Conservation (phyloP, 352 stramenopile species). For the Pythium diclinum region DNA sequence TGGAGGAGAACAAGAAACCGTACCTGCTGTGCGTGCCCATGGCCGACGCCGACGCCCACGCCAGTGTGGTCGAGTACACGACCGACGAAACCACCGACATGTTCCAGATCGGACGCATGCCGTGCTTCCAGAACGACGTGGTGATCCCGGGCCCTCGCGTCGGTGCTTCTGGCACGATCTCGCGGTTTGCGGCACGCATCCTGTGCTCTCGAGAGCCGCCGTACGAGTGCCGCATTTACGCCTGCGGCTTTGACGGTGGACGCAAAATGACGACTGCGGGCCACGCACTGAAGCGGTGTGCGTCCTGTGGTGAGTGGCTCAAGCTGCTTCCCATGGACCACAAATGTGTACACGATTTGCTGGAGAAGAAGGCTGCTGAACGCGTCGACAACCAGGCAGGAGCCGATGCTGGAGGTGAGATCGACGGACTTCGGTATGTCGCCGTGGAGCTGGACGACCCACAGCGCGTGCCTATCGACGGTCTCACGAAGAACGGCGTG, state of each 20-base stretch:
- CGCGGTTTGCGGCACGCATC: slow-evolving; percentile 66
- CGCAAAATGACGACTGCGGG: slow-evolving; percentile 53
- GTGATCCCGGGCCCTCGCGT: slow-evolving; percentile 73
- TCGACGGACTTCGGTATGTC: slow-evolving; percentile 37
- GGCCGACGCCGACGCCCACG: slow-evolving; percentile 56
- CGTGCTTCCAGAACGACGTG: slow-evolving; percentile 72
- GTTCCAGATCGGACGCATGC: slow-evolving; percentile 83
- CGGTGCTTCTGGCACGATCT: slow-evolving; percentile 71
- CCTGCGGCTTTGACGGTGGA: slow-evolving; percentile 62
- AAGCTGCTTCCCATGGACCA: slow-evolving; percentile 46
- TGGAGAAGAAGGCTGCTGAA: slow-evolving; percentile 9
- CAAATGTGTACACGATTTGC: slow-evolving; percentile 33
- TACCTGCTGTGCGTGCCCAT: slow-evolving; percentile 73
- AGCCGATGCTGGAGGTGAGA: slow-evolving; percentile 21
- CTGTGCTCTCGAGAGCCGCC: slow-evolving; percentile 53
- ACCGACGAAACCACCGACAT: slow-evolving; percentile 47
- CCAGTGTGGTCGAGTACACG: slow-evolving; percentile 63
- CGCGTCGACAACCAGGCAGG: slow-evolving; percentile 5
- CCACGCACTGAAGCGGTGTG: slow-evolving; percentile 67
- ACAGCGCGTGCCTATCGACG: slow-evolving; percentile 50
- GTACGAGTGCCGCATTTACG: slow-evolving; percentile 65
- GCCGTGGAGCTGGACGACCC: slow-evolving; percentile 39
- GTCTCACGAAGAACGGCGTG: slow-evolving; percentile 80
- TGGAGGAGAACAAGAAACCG: slow-evolving; percentile 1
- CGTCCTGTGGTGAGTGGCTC: slow-evolving; percentile 43